These are phyloP conservation scores for Leccinellum rugosiceps DNA, from an alignment of 768 basidiomycete species.

Conservation along the genomic window DNA sequence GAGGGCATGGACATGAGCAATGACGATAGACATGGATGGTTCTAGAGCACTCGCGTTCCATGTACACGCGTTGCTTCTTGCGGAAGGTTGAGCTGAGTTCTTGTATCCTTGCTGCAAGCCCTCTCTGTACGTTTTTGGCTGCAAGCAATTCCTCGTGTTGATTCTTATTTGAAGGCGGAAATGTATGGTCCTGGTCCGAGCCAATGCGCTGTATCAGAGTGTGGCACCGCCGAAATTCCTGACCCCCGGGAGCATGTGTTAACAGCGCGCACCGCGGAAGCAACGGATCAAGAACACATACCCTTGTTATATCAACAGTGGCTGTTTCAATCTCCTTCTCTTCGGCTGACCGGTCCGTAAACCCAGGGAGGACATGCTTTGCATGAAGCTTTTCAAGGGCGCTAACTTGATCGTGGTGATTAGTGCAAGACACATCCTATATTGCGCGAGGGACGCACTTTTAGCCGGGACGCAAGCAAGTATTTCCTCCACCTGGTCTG, in stretches of 20 bases:
- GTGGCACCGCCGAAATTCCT: conserved; percentile 43
- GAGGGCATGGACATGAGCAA: conserved; percentile 14
- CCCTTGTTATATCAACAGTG: conserved; percentile 86
- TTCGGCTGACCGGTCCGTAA: conserved; percentile 90
- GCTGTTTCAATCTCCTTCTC: conserved; percentile 89
- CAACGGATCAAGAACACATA: conserved; percentile 34
- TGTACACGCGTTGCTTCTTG: conserved; percentile 97
- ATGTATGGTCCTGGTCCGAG: conserved; percentile 52
- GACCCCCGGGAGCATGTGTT: conserved; percentile 5
- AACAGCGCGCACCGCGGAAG: not conserved
- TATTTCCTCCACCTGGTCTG: conserved; percentile 84
- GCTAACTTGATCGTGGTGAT: conserved; percentile 52
- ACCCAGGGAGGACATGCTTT: conserved; percentile 93
- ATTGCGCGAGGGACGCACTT: conserved; percentile 50
- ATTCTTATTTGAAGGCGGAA: conserved; percentile 52
- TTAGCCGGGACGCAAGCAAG: conserved; percentile 67
- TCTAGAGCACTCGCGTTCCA: conserved; percentile 77
- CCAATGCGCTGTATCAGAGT: conserved; percentile 68
- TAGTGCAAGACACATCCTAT: conserved; percentile 10
- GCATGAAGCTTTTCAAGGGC: conserved; percentile 93
- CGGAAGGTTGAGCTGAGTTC: conserved; percentile 88
- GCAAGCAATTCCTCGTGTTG: conserved; percentile 54
- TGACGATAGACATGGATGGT: conserved; percentile 6
- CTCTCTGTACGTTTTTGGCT: conserved; percentile 93
- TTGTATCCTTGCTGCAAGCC: conserved; percentile 94